Evolutionary conservation across 2,329 filamentous ascomycete genomes (phyloP), one percentile per base, ranked within the genome.

Genomic region (Curvularia spicifera): DNA sequence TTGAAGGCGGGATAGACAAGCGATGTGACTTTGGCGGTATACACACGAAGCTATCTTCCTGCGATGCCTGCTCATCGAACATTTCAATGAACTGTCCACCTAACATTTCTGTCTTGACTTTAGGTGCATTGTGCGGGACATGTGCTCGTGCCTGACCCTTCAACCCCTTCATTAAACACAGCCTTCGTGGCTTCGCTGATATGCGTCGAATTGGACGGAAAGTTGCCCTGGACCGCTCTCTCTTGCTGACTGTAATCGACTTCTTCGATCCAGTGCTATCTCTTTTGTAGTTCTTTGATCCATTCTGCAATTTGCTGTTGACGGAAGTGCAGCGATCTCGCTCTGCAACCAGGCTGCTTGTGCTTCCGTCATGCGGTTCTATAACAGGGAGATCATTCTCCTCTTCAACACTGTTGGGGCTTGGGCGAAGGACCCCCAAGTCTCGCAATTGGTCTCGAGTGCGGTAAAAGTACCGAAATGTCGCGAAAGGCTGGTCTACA

Each of bases 401-500:
- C 40, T 69, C 70, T 15, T 57, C 67, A 10, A 56, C 53, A 2
- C 45, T 46, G 6, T 53, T 54, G 6, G 47, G 35, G 3, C 67
- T 61, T n/a, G 60, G 43, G 1, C 65, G 59, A 22, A 70, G 55
- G 26, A 74, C 12, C 0, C 67, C 70, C n/a, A 74, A 45, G 8
- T 69, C 53, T 35, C 54, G 50, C 28, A 74, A 49, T 58, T 73
- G 71, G 3, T 68, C 65, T 67, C 66, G 69, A 0, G 72, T 73
- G 22, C 74, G 72, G 53, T 75, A 78, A 46, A 73, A 71, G 61
- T 75, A 81, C 28, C 75, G 70, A 59, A 84, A 82, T 1, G 70
- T 79, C 4, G 74, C 81, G 58, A 80, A 83, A 2, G 82, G 82
- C 62, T 76, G 66, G 61, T 83, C 80, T 6, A 79, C 51, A 1